Conservation (phyloP, 169 alveolate species). For the Perkinsus marinus region DNA sequence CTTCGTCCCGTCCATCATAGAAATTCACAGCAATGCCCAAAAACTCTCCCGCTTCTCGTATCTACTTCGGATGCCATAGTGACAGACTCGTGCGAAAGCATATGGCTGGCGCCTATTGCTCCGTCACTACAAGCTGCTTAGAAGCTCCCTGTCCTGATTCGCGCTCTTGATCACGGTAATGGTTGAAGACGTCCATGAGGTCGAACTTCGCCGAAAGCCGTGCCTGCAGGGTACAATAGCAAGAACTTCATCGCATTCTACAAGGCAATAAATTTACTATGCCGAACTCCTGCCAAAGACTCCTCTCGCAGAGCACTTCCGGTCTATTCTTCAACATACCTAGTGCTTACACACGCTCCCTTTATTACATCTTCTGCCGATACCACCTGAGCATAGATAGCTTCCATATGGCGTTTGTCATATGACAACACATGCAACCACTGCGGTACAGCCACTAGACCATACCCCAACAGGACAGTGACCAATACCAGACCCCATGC, state of each 20-base stretch:
- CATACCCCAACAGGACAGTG: slow-evolving; percentile 35
- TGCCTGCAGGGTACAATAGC: not conserved
- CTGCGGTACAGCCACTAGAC: slow-evolving; percentile 40
- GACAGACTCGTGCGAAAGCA: not conserved
- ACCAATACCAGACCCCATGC: slow-evolving; percentile 27
- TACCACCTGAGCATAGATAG: not conserved
- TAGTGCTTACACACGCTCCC: no score
- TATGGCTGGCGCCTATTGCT: not conserved
- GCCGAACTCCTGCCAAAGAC: no score
- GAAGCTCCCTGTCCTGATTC: not conserved
- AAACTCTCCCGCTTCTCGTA: not conserved
- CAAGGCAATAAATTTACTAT: no score
- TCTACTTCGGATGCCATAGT: not conserved
- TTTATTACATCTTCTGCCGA: not conserved
- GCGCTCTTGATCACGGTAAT: not conserved
- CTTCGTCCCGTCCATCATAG: not conserved
- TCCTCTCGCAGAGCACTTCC: no score
- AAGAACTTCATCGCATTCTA: no score
- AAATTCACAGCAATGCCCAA: not conserved
- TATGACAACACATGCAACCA: slow-evolving; percentile 1
- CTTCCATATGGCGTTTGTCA: not conserved
- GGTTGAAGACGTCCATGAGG: not conserved
- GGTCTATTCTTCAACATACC: no score
- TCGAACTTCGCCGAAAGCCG: not conserved
- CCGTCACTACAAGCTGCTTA: not conserved